Percentiles rank a stretch among this genome's conserved stretches.
Evolutionary conservation across 208 protist species (phyloP).

Genomic region (Trypanosoma grayi): DNA sequence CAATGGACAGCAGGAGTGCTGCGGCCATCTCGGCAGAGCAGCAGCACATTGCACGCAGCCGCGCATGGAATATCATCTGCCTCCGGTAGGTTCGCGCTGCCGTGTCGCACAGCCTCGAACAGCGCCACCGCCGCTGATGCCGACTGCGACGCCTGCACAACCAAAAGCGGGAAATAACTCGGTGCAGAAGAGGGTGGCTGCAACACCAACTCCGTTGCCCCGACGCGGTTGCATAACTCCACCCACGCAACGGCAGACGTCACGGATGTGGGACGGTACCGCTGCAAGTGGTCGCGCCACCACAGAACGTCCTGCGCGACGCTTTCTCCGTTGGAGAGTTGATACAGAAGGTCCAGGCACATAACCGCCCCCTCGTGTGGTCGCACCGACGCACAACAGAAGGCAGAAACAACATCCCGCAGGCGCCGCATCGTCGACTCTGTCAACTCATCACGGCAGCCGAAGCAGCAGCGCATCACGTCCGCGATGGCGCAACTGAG

Average conservation of each 20-base stretch:
- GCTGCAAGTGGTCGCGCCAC: slow-evolving; percentile 10
- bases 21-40: slow-evolving; percentile 2
- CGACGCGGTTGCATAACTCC: slow-evolving; percentile 1
- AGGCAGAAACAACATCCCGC: slow-evolving; percentile 11
- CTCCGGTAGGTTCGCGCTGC: not conserved
- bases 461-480: slow-evolving; percentile 8
- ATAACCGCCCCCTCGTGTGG: not conserved
- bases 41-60: slow-evolving; percentile 3
- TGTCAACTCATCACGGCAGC: not conserved
- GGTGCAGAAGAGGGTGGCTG: not conserved
- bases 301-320: not conserved
- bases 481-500: not conserved
- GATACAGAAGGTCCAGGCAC: slow-evolving; percentile 10
- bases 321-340: not conserved
- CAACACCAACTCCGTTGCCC: not conserved
- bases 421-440: not conserved
- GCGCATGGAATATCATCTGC: slow-evolving; percentile 2
- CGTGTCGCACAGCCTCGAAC: slow-evolving; percentile 2
- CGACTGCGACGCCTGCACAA: slow-evolving; percentile 7
- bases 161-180: slow-evolving; percentile 8
- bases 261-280: not conserved
- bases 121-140: not conserved
- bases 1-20: slow-evolving; percentile 2
- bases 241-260: slow-evolving; percentile 2
- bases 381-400: not conserved